phyloP scores from a whole-genome alignment of 2,329 filamentous ascomycete genomes.

The Trichoderma sp. region DNA sequence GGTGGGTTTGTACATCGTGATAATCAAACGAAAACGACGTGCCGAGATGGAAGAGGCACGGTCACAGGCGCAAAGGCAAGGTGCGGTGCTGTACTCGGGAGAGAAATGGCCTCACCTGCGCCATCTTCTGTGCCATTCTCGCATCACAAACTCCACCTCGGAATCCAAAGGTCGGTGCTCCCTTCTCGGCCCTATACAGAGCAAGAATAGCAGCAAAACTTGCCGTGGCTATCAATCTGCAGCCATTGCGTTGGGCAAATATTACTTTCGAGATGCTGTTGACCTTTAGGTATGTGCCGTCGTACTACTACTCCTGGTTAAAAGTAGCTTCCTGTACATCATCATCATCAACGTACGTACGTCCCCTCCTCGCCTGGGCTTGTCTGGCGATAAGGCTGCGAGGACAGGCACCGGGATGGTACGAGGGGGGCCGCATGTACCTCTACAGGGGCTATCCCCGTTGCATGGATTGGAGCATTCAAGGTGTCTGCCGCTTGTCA shows the following conservation, averaged over 20 bases:
- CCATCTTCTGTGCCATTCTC: constrained; percentile 7
- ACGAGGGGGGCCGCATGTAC: background rate
- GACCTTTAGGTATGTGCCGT: background rate
- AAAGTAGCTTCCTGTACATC: background rate
- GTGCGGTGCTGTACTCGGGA: background rate
- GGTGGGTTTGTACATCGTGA: background rate
- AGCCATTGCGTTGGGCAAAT: background rate
- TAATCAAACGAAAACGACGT: background rate
- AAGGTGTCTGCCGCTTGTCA: constrained; percentile 12
- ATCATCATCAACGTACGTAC: background rate
- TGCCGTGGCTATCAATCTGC: background rate
- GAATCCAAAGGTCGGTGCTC: background rate
- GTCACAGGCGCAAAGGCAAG: background rate
- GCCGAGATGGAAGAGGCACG: background rate
- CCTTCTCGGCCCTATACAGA: background rate
- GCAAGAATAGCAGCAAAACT: background rate
- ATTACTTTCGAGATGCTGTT: background rate
- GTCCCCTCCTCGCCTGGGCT: background rate
- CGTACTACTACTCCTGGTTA: background rate
- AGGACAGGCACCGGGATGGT: constrained; percentile 16
- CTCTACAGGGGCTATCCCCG: constrained; percentile 4
- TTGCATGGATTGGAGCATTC: constrained; percentile 1
- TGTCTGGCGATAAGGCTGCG: constrained; percentile 8
- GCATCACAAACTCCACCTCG: constrained; percentile 16
- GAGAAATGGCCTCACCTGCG: constrained; percentile 20